Evolutionary conservation across 2,329 filamentous ascomycete species (phyloP).

Genomic region (Myriangium duriaei): DNA sequence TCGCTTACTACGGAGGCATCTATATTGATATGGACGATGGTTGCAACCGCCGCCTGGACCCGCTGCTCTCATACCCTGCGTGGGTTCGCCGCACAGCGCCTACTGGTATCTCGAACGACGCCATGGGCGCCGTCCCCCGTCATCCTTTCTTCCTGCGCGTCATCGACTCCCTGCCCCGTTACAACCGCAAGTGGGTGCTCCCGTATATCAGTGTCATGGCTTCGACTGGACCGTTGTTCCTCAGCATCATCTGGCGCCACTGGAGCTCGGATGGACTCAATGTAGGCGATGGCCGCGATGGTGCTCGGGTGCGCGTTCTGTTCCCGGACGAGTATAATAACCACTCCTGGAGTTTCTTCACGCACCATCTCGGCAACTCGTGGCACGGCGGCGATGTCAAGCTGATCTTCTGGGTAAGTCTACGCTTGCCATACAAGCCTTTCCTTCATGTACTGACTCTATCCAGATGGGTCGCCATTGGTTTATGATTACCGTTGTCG

Average conservation of each 20-base stretch:
- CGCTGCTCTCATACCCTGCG: conserved; percentile 54
- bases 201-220: conserved; percentile 73
- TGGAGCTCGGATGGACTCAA: conserved; percentile 45
- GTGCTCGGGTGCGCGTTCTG: conserved; percentile 50
- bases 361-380: conserved; percentile 50
- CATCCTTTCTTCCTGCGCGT: conserved; percentile 64
- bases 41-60: conserved; percentile 56
- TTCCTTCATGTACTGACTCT: conserved; percentile 12
- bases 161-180: conserved; percentile 54
- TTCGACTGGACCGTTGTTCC: conserved; percentile 61
- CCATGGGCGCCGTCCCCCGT: conserved; percentile 59
- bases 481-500: conserved; percentile 41
- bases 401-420: conserved; percentile 50
- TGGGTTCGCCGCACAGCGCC: conserved; percentile 61
- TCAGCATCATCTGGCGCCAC: conserved; percentile 64
- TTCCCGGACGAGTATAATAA: conserved; percentile 60
- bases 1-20: conserved; percentile 65
- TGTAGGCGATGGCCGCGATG: conserved; percentile 26
- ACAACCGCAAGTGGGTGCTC: conserved; percentile 55
- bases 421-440: background rate
- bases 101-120: conserved; percentile 71
- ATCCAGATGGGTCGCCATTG: conserved; percentile 36
- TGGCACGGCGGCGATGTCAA: conserved; percentile 53
- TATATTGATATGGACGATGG: conserved; percentile 69
- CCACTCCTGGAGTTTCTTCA: conserved; percentile 60